These are phyloP conservation scores for Leccinum pachyderme DNA, from an alignment of 1,284 basidiomycete species.

Conservation along the genomic window DNA sequence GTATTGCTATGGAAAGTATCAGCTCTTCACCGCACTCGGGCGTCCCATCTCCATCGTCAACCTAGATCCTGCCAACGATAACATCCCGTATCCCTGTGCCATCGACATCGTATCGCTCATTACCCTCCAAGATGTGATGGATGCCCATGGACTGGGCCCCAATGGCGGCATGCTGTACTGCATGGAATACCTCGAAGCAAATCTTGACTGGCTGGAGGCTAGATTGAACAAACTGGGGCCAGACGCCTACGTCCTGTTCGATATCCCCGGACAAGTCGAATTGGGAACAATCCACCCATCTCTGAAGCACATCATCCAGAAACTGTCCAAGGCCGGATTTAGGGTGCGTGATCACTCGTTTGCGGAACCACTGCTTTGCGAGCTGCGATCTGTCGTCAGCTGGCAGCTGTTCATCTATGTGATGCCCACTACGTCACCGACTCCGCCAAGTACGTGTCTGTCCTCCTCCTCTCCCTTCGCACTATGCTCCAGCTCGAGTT, in stretches of 20 bases:
- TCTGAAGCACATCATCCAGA: conserved; percentile 72
- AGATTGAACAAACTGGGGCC: conserved; percentile 65
- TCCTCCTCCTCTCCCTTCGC: conserved; percentile 87
- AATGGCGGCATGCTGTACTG: conserved; percentile 98
- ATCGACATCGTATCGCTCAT: conserved; percentile 87
- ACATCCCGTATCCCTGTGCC: conserved; percentile 87
- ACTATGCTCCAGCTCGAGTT: conserved; percentile 99
- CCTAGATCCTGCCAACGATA: conserved; percentile 93
- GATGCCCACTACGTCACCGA: conserved; percentile 98
- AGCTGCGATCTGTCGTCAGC: conserved; percentile 46
- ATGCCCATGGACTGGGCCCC: conserved; percentile 83
- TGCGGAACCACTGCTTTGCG: conserved; percentile 7
- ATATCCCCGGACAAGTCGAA: conserved; percentile 97
- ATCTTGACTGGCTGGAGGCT: conserved; percentile 92
- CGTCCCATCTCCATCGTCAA: conserved; percentile 91
- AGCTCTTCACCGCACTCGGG: conserved; percentile 84
- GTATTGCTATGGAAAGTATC: conserved; percentile 91
- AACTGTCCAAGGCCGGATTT: conserved; percentile 74
- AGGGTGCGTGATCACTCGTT: conserved; percentile 59
- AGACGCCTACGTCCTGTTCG: conserved; percentile 89
- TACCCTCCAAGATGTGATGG: conserved; percentile 87
- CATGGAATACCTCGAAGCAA: conserved; percentile 95
- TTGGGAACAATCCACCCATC: conserved; percentile 94
- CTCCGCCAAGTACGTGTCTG: conserved; percentile 91
- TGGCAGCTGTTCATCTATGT: conserved; percentile 93